phyloP scores from a whole-genome alignment of 139 green algal species.

The Diplosphaera chodatii region DNA sequence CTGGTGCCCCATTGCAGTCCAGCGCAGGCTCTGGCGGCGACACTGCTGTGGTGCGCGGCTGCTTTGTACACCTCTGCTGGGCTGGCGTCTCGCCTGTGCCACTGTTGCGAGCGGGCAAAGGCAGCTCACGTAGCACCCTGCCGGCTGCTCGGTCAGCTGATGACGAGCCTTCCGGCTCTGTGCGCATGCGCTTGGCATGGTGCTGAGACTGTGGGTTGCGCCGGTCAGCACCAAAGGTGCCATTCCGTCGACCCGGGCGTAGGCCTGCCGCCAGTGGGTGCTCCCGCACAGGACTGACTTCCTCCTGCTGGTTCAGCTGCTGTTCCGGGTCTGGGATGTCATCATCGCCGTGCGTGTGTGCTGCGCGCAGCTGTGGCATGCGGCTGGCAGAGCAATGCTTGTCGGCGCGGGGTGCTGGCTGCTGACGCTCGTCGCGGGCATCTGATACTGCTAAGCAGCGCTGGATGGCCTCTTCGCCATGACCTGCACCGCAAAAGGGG shows the following conservation, averaged over 20 bases:
- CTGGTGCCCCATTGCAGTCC: background rate
- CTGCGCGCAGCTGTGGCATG: no score
- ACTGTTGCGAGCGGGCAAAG: background rate
- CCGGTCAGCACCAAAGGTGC: no score
- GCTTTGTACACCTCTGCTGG: background rate
- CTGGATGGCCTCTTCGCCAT: background rate
- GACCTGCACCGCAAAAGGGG: background rate
- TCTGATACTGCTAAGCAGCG: background rate
- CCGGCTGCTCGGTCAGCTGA: background rate
- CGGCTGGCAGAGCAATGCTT: no score
- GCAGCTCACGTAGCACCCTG: background rate
- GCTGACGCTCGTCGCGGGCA: background rate
- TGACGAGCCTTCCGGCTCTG: no score
- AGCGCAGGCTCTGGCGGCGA: no score
- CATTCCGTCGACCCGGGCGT: no score
- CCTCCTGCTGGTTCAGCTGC: background rate
- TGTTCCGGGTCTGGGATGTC: no score
- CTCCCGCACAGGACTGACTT: background rate
- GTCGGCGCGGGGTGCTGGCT: no score
- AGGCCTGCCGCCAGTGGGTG: background rate
- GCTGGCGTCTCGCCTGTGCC: no score
- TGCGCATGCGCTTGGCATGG: background rate
- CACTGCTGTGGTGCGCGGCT: no score
- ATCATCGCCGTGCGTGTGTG: no score
- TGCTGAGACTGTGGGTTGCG: no score